Percentiles rank a stretch among this genome's conserved stretches.
Conservation (phyloP, 2,329 filamentous ascomycete genomes). For the Pestalotiopsis sp. region DNA sequence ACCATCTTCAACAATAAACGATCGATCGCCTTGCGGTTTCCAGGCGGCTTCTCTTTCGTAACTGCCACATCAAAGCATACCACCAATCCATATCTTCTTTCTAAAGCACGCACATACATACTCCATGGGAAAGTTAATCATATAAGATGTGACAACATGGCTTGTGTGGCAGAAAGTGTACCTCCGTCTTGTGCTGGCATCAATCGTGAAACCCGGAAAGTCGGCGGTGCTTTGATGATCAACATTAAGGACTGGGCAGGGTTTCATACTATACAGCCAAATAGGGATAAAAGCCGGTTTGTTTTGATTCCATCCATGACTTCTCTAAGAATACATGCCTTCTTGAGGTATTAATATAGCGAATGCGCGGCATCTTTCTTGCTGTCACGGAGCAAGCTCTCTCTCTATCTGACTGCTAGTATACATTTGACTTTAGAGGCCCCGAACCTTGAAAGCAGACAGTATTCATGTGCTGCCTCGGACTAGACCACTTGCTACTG, state of each 20-base stretch:
- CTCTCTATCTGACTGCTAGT: slow-evolving; percentile 10
- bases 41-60: no score
- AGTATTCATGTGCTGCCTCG: not conserved
- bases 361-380: slow-evolving; percentile 11
- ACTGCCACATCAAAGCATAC: no score
- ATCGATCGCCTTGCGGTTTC: no score
- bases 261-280: slow-evolving; percentile 9
- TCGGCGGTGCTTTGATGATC: not conserved
- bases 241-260: not conserved
- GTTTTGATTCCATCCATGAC: not conserved
- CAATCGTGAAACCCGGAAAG: not conserved
- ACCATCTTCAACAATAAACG: no score
- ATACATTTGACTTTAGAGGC: slow-evolving; percentile 4
- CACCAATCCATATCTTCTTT: no score
- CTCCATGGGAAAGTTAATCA: not conserved
- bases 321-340: not conserved
- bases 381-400: slow-evolving; percentile 2
- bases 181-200: not conserved
- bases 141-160: not conserved
- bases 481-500: not conserved
- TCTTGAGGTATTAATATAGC: slow-evolving; percentile 12
- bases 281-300: slow-evolving; percentile 4
- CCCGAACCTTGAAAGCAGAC: not conserved
- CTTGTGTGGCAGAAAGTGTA: not conserved
- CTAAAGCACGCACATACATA: not conserved